A percentile compares a stretch with the other conserved stretches of the same genome.
Evolutionary conservation across 1,139 yeast genomes (phyloP).

Genomic region (Geotrichum histeridarum): DNA sequence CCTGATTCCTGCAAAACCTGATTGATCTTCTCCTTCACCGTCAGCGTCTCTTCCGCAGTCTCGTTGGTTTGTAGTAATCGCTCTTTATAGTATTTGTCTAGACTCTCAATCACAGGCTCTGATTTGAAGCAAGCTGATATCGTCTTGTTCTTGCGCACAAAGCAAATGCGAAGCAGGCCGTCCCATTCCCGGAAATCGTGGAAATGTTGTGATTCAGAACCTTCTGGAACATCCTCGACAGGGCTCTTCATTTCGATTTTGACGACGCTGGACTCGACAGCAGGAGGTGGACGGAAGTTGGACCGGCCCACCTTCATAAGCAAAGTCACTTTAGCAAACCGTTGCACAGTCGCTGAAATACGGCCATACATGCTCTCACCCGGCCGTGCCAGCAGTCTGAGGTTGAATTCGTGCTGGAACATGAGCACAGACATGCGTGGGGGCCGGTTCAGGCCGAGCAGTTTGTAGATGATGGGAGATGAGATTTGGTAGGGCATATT

Average conservation of each 20-base stretch:
- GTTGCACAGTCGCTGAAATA: slow-evolving; percentile 90
- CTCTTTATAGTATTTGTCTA: slow-evolving; percentile 72
- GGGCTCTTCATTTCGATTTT: slow-evolving; percentile 86
- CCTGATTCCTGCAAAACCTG: slow-evolving; percentile 64
- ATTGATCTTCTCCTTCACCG: slow-evolving; percentile 16
- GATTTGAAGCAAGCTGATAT: slow-evolving; percentile 89
- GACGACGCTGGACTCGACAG: slow-evolving; percentile 94
- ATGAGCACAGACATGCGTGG: slow-evolving; percentile 94
- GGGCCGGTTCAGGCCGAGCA: slow-evolving; percentile 84
- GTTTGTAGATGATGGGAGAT: slow-evolving; percentile 88
- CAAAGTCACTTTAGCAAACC: slow-evolving; percentile 98
- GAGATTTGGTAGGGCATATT: slow-evolving; percentile 97
- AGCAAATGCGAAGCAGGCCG: slow-evolving; percentile 82
- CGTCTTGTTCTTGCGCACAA: slow-evolving; percentile 92
- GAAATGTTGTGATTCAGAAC: slow-evolving; percentile 42
- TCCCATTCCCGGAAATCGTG: slow-evolving; percentile 97
- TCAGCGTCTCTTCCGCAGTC: slow-evolving; percentile 59
- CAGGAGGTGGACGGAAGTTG: slow-evolving; percentile 96
- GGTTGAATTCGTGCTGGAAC: slow-evolving; percentile 96
- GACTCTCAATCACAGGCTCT: slow-evolving; percentile 65
- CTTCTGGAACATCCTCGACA: neutral
- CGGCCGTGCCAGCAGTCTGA: slow-evolving; percentile 87
- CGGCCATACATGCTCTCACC: slow-evolving; percentile 91
- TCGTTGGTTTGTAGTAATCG: slow-evolving; percentile 15
- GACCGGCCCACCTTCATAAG: slow-evolving; percentile 97